Conservation (phyloP, 306 rosid genomes). For the Prunus dulcis region DNA sequence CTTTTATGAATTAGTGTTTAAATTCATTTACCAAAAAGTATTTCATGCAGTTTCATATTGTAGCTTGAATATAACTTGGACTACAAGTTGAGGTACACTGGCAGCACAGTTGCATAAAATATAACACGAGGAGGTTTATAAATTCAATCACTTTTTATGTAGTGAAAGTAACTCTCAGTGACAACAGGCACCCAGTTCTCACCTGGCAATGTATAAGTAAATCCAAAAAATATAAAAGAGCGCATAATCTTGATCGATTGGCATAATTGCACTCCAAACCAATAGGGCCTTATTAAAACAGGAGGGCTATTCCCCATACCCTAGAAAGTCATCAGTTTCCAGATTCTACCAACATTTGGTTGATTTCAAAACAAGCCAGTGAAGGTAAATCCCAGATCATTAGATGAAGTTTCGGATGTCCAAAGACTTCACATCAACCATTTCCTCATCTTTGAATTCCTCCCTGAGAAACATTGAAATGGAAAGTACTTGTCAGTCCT, state of each 20-base stretch:
- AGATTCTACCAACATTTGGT: slow-evolving; percentile 32
- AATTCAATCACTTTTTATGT: too few species aligned
- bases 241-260: slow-evolving; percentile 27
- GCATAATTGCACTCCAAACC: slow-evolving; percentile 34
- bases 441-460: slow-evolving; percentile 86
- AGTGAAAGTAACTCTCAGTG: not conserved
- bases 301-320: slow-evolving; percentile 34
- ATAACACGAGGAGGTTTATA: too few species aligned
- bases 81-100: too few species aligned
- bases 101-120: too few species aligned
- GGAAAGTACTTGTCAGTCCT: not conserved
- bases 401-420: slow-evolving; percentile 85
- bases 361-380: slow-evolving; percentile 18
- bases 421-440: slow-evolving; percentile 62
- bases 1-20: too few species aligned
- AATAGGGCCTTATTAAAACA: slow-evolving; percentile 59
- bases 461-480: slow-evolving; percentile 56
- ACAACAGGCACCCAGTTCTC: slow-evolving; percentile 9
- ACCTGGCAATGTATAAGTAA: slow-evolving; percentile 12
- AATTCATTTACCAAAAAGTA: too few species aligned
- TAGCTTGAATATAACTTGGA: too few species aligned
- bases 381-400: slow-evolving; percentile 10
- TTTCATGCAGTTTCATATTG: too few species aligned
- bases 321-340: slow-evolving; percentile 32
- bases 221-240: slow-evolving; percentile 9